Evolutionary conservation across 495 filamentous ascomycete genomes (phyloP).

Genomic region (Talaromyces wortmannii): DNA sequence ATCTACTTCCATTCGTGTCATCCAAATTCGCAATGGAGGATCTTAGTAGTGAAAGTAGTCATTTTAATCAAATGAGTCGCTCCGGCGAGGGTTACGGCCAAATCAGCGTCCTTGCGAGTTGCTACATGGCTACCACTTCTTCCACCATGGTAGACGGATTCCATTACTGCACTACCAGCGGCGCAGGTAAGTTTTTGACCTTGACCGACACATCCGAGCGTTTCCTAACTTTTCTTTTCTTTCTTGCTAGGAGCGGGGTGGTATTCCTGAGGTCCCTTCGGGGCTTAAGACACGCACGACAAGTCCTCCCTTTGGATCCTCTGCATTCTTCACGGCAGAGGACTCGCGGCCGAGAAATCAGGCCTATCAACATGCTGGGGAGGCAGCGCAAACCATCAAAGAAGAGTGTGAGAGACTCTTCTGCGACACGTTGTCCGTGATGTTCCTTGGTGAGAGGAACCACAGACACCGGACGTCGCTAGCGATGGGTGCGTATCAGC

Average conservation of each 20-base stretch:
- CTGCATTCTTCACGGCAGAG: constrained; percentile 48
- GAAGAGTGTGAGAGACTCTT: constrained; percentile 99
- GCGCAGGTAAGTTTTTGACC: constrained; percentile 50
- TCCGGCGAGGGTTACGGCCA: constrained; percentile 33
- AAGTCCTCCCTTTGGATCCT: constrained; percentile 78
- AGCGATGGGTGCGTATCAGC: constrained; percentile 62
- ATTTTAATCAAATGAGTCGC: constrained; percentile 55
- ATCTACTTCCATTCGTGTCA: background rate
- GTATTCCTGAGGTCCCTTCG: constrained; percentile 94
- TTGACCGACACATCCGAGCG: constrained; percentile 2
- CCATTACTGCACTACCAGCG: constrained; percentile 90
- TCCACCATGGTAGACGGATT: constrained; percentile 64
- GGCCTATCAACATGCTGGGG: constrained; percentile 52
- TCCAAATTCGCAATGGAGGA: constrained; percentile 36
- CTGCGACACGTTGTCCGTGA: constrained; percentile 84
- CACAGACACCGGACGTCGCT: constrained; percentile 57
- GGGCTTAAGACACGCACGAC: constrained; percentile 65
- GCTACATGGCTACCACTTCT: constrained; percentile 59
- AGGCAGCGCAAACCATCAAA: constrained; percentile 91
- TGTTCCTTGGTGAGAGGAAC: constrained; percentile 94
- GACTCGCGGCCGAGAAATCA: constrained; percentile 36
- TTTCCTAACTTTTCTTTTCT: background rate
- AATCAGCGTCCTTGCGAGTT: constrained; percentile 73
- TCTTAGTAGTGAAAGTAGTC: constrained; percentile 62
- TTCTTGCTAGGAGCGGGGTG: constrained; percentile 69